A percentile compares a stretch with the other conserved stretches of the same genome.
These are phyloP conservation scores for Lophiostoma macrostomum DNA, from an alignment of 495 filamentous ascomycete genomes.

Conservation along the genomic window DNA sequence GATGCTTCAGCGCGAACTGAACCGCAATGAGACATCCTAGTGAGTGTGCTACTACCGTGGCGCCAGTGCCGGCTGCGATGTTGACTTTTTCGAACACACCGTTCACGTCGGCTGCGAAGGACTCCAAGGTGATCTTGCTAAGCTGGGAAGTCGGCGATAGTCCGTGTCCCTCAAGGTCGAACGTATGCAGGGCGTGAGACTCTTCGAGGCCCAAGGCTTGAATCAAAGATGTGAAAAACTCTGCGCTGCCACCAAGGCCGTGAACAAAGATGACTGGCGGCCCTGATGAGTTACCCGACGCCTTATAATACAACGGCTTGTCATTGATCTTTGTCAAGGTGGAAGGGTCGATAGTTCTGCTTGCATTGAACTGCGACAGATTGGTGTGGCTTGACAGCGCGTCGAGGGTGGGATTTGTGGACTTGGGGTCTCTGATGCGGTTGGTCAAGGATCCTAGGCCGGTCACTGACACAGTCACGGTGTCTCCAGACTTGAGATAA, in stretches of 20 bases:
- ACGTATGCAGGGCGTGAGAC: conserved; percentile 42
- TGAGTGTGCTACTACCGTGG: conserved; percentile 45
- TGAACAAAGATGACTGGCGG: conserved; percentile 49
- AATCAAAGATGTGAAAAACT: conserved; percentile 47
- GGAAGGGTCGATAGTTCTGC: conserved; percentile 29
- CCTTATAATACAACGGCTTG: conserved; percentile 45
- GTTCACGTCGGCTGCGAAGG: conserved; percentile 46
- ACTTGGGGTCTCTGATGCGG: conserved; percentile 39
- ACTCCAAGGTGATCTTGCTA: conserved; percentile 42
- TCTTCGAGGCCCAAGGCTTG: conserved; percentile 27
- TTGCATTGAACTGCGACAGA: conserved; percentile 27
- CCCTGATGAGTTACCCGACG: conserved; percentile 29
- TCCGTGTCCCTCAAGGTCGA: conserved; percentile 57
- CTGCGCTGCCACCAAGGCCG: conserved; percentile 47
- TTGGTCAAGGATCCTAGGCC: conserved; percentile 50
- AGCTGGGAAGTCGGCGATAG: conserved; percentile 47
- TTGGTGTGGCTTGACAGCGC: conserved; percentile 26
- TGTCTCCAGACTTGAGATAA: conserved; percentile 49
- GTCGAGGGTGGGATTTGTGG: conserved; percentile 30
- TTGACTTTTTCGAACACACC: conserved; percentile 39
- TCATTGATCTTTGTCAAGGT: conserved; percentile 46
- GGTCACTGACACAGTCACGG: conserved; percentile 43
- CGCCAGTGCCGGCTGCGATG: conserved; percentile 21
- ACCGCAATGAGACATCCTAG: conserved; percentile 49
- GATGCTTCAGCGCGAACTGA: conserved; percentile 42